These are phyloP conservation scores for Abrus pulchellus DNA, from an alignment of 306 rosid species.

Conservation along the genomic window DNA sequence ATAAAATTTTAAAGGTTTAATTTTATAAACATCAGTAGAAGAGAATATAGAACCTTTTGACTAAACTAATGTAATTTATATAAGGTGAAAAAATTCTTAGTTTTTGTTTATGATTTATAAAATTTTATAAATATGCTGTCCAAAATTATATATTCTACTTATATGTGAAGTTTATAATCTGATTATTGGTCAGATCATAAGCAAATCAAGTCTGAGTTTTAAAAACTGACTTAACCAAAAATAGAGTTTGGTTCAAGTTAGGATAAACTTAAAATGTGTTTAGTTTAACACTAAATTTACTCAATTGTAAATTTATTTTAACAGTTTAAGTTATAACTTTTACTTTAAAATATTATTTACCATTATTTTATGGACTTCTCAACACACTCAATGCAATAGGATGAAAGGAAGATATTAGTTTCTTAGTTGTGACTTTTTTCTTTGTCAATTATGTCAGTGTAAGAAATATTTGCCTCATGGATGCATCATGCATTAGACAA, in stretches of 20 bases:
- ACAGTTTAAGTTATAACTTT: no score
- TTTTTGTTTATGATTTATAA: no score
- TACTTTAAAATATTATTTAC: no score
- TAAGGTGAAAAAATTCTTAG: neutral
- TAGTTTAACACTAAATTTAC: no score
- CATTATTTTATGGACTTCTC: no score
- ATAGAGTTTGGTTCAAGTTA: neutral
- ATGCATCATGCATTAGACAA: slow-evolving; percentile 8
- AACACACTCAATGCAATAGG: neutral
- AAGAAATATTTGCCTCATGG: neutral
- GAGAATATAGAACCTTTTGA: no score
- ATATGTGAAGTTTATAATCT: neutral
- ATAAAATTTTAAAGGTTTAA: neutral
- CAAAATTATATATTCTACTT: neutral
- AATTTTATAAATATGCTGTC: neutral
- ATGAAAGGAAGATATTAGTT: neutral
- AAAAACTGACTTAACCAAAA: neutral
- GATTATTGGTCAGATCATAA: neutral
- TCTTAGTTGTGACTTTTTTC: neutral
- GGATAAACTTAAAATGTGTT: no score
- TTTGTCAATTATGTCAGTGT: neutral
- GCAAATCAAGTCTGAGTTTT: neutral
- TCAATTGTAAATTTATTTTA: no score
- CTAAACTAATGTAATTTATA: neutral
- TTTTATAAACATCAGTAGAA: neutral